Evolutionary conservation across 2,329 filamentous ascomycete species (phyloP).

Genomic region (Laburnicola sp.): DNA sequence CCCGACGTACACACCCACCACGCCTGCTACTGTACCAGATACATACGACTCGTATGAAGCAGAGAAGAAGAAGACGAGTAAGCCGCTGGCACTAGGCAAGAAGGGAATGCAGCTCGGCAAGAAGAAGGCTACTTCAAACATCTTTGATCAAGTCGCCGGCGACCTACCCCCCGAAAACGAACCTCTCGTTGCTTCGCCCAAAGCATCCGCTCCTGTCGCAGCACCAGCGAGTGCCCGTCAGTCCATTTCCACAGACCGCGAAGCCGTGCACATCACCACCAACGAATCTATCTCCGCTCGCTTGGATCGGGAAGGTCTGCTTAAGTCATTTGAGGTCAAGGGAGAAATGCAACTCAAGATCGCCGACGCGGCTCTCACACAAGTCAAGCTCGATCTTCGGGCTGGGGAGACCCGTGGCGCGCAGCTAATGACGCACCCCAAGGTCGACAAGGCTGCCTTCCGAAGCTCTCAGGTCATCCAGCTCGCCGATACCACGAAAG

Average conservation of each 20-base stretch:
- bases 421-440: constrained; percentile 94
- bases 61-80: constrained; percentile 90
- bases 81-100: constrained; percentile 79
- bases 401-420: constrained; percentile 78
- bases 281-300: constrained; percentile 89
- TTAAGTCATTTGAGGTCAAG: constrained; percentile 85
- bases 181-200: constrained; percentile 68
- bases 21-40: constrained; percentile 72
- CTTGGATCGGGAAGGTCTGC: constrained; percentile 80
- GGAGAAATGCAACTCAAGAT: constrained; percentile 92
- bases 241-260: constrained; percentile 72
- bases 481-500: constrained; percentile 82
- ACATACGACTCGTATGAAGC: constrained; percentile 94
- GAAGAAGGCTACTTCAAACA: constrained; percentile 96
- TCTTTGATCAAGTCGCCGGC: constrained; percentile 92
- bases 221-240: constrained; percentile 60
- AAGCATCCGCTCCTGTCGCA: constrained; percentile 54
- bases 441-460: constrained; percentile 89
- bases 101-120: constrained; percentile 99
- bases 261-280: constrained; percentile 85
- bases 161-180: constrained; percentile 88
- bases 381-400: constrained; percentile 81
- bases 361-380: constrained; percentile 83
- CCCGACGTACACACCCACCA: constrained; percentile 82
- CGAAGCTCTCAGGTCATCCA: constrained; percentile 82